Evolutionary conservation across 306 rosid species (phyloP).

Genomic region (Citrullus colocynthis): DNA sequence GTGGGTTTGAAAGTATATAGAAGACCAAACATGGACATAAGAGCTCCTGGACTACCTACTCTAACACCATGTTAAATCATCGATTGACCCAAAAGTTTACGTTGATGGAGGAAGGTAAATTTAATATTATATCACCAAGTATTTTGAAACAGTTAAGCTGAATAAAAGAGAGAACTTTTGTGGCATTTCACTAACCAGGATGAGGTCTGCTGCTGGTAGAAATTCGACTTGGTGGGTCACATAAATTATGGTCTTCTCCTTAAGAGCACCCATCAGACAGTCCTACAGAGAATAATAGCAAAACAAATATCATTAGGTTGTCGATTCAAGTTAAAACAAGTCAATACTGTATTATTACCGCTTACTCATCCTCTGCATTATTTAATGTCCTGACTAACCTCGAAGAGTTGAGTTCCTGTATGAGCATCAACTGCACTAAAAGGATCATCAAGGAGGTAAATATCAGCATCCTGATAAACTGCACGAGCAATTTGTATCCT

Average conservation of each 20-base stretch:
- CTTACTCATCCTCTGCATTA: background rate
- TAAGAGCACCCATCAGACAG: constrained; percentile 81
- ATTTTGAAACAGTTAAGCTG: background rate
- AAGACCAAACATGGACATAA: no score
- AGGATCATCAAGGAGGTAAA: constrained; percentile 84
- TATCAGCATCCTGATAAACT: constrained; percentile 81
- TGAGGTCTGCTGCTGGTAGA: constrained; percentile 93
- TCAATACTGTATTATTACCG: background rate
- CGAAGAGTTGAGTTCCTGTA: constrained; percentile 83
- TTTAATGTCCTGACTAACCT: constrained; percentile 25
- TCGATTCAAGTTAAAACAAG: background rate
- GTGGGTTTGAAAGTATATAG: no score
- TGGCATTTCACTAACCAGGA: constrained; percentile 44
- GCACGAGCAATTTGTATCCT: constrained; percentile 92
- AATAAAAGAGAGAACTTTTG: background rate
- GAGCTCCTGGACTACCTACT: no score
- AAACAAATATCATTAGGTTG: background rate
- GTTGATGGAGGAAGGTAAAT: no score
- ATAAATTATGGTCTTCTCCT: constrained; percentile 63
- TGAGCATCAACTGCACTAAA: constrained; percentile 99
- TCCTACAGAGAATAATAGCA: constrained; percentile 28
- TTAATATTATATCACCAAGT: no score
- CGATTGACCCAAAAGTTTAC: no score
- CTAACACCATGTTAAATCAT: no score
- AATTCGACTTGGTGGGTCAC: constrained; percentile 98